Base-by-base conservation (phyloP, 768 basidiomycete species). In the Boletus rubroflammeus region DNA sequence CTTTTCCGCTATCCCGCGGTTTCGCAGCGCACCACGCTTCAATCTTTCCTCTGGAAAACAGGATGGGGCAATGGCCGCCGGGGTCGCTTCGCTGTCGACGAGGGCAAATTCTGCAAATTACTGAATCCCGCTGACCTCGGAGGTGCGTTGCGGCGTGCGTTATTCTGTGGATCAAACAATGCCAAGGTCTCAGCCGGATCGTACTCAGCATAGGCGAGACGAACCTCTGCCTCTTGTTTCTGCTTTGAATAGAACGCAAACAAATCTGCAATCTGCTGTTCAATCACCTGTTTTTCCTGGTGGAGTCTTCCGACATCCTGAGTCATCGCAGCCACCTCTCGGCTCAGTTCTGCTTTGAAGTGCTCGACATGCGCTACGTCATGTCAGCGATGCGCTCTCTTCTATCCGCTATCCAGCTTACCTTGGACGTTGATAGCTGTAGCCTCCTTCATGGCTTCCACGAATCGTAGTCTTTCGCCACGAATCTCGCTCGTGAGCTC, bases 381-480 rank as follows among this genome's bases (percentile, higher is more conserved):
- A 26, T 14, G 47, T 61, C 44, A 63, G 58, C 17, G 14, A 23
- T 31, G 26, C 11, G 25, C 14, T n/a, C n/a, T 23, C 32, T 45
- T 2, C 3, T 17, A 40, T 40, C 3, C 4, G 7, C 44, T 34
- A 44, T 32, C 9, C 29, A 15, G 54, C 74, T 65, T 69, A 88
- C 90, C 74, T 67, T 90, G 85, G 3, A 95, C 84, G 58, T 94
- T 93, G 61, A 95, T 89, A 2, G 83, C 82, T 0, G 93, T 95
- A 1, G 91, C 93, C 61, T 93, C 88, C 66, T 90, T 90, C 92
- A 94, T 95, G n/a, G 93, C 91, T 62, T 95, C 93, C 6, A 94
- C 89, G 62, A 95, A 94, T 6, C 89, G 78, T 50, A 94, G 71
- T 44, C 91, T 73, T 70, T 94, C 92, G 1, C 93, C 91, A 49